Evolutionary conservation across 1,284 basidiomycete species (phyloP).

Genomic region (Sparassis latifolia): DNA sequence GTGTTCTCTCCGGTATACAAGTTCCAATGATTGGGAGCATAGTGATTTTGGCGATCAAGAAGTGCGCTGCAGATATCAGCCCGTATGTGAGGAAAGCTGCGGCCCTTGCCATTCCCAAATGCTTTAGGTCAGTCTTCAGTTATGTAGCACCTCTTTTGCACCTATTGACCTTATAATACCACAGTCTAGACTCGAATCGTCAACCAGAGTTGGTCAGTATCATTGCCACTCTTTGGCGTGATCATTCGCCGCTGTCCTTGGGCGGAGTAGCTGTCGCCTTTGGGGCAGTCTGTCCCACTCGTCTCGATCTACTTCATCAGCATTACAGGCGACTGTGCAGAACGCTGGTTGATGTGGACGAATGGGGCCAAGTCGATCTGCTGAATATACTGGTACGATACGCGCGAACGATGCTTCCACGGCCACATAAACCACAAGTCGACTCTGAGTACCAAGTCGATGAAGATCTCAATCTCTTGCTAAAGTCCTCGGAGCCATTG

Average conservation of each 20-base stretch:
- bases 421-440: conserved; percentile 41
- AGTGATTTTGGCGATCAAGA: conserved; percentile 85
- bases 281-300: conserved; percentile 74
- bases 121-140: conserved; percentile 60
- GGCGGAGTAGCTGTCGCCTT: conserved; percentile 87
- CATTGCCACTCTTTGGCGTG: conserved; percentile 70
- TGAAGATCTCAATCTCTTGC: conserved; percentile 68
- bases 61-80: conserved; percentile 85
- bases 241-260: conserved; percentile 83
- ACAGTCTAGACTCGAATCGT: conserved; percentile 70
- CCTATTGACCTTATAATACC: background rate
- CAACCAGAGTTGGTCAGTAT: conserved; percentile 70
- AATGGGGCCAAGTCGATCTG: conserved; percentile 90
- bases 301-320: conserved; percentile 81
- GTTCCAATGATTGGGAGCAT: conserved; percentile 85
- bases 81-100: conserved; percentile 93
- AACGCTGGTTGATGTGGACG: conserved; percentile 85
- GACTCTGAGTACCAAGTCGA: conserved; percentile 50
- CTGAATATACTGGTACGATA: conserved; percentile 81
- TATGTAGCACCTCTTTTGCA: background rate
- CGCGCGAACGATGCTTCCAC: conserved; percentile 76
- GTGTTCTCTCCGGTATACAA: conserved; percentile 90
- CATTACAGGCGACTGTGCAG: conserved; percentile 86
- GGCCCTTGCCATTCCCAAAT: conserved; percentile 84
- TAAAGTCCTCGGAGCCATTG: conserved; percentile 70